phyloP scores from a whole-genome alignment of 345 rosid species.

The Gossypioides kirkii region DNA sequence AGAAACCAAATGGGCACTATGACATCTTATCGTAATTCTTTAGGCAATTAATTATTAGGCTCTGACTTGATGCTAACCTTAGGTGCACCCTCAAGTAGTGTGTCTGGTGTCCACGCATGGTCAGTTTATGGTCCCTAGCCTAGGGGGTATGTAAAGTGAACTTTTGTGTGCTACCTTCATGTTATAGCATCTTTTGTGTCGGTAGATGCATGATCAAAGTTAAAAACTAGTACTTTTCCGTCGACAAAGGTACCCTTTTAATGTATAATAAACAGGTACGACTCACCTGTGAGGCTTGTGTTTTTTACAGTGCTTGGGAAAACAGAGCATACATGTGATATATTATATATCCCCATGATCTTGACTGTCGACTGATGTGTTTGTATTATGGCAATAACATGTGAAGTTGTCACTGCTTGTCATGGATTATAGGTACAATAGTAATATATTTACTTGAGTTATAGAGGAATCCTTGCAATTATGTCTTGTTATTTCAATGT shows the following conservation, averaged over 20 bases:
- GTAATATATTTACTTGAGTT: too few species aligned
- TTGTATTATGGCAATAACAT: too few species aligned
- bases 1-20: not conserved
- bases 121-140: not conserved
- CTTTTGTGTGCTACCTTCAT: not conserved
- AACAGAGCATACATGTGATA: too few species aligned
- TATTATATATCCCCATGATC: too few species aligned
- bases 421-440: too few species aligned
- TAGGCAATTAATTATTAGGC: constrained; percentile 39
- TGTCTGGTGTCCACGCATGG: not conserved
- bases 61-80: constrained; percentile 7
- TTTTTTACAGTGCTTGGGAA: too few species aligned
- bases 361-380: too few species aligned
- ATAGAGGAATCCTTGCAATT: not conserved
- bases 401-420: too few species aligned
- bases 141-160: not conserved
- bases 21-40: constrained; percentile 34
- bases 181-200: not conserved
- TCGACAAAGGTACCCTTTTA: not conserved
- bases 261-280: not conserved
- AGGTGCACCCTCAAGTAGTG: not conserved
- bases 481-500: too few species aligned
- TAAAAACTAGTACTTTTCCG: not conserved
- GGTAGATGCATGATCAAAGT: not conserved
- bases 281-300: too few species aligned